Conservation (phyloP, 75 land plant species). For the Selaginella moellendorffii region DNA sequence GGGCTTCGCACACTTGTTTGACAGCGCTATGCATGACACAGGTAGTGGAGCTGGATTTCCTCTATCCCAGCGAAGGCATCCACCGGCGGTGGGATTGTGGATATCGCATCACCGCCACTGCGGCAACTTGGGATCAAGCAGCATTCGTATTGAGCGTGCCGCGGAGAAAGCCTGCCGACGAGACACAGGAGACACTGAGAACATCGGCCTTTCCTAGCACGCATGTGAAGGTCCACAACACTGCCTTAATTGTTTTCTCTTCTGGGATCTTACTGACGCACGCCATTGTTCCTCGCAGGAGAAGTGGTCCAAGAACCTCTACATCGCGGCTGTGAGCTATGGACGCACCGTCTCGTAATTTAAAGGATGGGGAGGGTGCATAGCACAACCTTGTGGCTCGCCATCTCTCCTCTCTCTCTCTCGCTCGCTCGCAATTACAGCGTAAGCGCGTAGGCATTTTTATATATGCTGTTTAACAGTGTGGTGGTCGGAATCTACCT, state of each 20-base stretch:
- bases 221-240: constrained; percentile 74
- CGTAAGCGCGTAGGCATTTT: no score
- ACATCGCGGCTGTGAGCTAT: constrained; percentile 69
- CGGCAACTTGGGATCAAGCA: constrained; percentile 83
- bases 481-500: no score
- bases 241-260: no score
- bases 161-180: constrained; percentile 54
- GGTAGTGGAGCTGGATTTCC: constrained; percentile 91
- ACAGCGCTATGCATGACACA: no score
- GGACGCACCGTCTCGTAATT: constrained; percentile 65
- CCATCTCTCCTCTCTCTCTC: no score
- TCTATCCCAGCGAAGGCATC: constrained; percentile 92
- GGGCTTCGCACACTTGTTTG: no score
- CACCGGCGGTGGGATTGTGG: constrained; percentile 84
- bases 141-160: constrained; percentile 75
- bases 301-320: constrained; percentile 80
- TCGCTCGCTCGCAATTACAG: no score
- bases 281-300: constrained; percentile 34
- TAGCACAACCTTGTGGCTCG: no score
- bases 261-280: not conserved
- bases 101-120: constrained; percentile 71
- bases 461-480: no score
- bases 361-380: no score
- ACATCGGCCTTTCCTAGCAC: constrained; percentile 81
- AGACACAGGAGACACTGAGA: constrained; percentile 75